Evolutionary conservation across 768 basidiomycete genomes (phyloP).

Genomic region (Kwoniella newhampshirensis): DNA sequence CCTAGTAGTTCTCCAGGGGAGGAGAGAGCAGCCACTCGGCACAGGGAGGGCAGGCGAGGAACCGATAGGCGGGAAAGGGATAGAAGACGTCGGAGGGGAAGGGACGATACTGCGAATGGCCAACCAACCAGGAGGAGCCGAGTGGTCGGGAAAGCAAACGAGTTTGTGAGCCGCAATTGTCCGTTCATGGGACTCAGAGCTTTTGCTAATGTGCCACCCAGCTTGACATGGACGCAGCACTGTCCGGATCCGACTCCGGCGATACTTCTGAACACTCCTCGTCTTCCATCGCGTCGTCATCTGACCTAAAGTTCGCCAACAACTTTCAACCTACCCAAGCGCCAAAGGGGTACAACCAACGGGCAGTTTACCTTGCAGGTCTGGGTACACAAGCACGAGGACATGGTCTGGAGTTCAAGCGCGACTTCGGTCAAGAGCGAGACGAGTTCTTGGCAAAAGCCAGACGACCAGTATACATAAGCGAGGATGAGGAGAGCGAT

Average conservation of each 20-base stretch:
- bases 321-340: slow-evolving; percentile 53
- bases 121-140: slow-evolving; percentile 6
- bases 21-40: not conserved
- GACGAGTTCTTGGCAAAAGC: slow-evolving; percentile 45
- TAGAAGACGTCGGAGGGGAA: not conserved
- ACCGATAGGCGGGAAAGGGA: slow-evolving; percentile 1
- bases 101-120: not conserved
- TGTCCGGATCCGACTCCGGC: slow-evolving; percentile 39
- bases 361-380: slow-evolving; percentile 46
- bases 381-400: slow-evolving; percentile 42
- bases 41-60: not conserved
- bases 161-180: slow-evolving; percentile 6
- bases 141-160: not conserved
- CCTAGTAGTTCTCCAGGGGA: slow-evolving; percentile 12
- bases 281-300: slow-evolving; percentile 30
- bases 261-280: slow-evolving; percentile 29
- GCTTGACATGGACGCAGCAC: slow-evolving; percentile 42
- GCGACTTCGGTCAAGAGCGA: slow-evolving; percentile 11
- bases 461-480: slow-evolving; percentile 40
- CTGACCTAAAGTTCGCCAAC: slow-evolving; percentile 49
- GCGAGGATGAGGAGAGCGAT: slow-evolving; percentile 37
- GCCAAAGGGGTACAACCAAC: slow-evolving; percentile 53
- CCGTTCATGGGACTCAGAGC: not conserved
- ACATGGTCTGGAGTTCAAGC: slow-evolving; percentile 35
- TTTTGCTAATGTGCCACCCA: slow-evolving; percentile 5